Conservation (phyloP, 2,329 filamentous ascomycete genomes). For the Diaporthe destruens region DNA sequence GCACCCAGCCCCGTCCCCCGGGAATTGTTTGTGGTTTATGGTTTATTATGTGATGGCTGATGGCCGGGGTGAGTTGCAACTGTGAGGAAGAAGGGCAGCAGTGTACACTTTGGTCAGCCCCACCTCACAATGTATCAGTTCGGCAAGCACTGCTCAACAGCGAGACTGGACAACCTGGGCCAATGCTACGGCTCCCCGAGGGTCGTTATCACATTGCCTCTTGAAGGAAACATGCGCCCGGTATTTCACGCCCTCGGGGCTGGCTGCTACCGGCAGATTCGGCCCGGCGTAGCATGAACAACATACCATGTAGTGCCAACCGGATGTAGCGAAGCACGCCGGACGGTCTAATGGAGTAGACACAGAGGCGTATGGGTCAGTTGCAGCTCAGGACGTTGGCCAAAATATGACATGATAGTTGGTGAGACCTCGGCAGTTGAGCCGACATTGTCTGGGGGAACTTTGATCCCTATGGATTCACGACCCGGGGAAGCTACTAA, state of each 20-base stretch:
- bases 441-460: constrained; percentile 10
- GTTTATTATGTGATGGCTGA: neutral
- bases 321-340: constrained; percentile 18
- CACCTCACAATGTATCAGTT: neutral
- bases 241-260: neutral
- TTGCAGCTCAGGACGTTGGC: neutral
- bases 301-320: neutral
- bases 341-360: neutral
- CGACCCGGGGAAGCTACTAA: neutral
- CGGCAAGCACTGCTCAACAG: neutral
- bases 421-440: constrained; percentile 18
- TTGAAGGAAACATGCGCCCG: neutral
- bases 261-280: constrained; percentile 16
- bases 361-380: neutral
- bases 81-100: neutral
- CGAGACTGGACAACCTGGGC: neutral
- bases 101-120: neutral
- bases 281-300: constrained; percentile 5
- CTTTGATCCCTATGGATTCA: constrained; percentile 1
- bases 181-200: neutral
- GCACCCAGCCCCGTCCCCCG: constrained; percentile 12
- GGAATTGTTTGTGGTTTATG: neutral
- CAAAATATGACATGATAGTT: constrained; percentile 11
- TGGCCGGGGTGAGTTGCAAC: neutral
- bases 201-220: neutral